Conservation (phyloP, 78 protist species). For the Dictyostelium capitatum region DNA sequence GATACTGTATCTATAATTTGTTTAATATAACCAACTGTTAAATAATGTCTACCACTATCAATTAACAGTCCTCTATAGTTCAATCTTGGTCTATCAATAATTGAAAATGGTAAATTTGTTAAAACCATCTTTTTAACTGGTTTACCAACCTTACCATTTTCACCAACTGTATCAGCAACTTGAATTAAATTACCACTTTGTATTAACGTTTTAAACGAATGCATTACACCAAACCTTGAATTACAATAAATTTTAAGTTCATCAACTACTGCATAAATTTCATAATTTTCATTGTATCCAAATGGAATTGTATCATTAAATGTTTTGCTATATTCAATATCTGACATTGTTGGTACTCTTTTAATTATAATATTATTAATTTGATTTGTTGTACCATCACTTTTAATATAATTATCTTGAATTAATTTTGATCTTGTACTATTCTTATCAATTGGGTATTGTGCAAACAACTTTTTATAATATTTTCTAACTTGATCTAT, state of each 20-base stretch:
- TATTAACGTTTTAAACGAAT: conserved; percentile 26
- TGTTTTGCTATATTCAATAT: background rate
- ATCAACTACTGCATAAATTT: background rate
- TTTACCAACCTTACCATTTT: background rate
- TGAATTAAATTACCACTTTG: background rate
- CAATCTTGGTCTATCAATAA: conserved; percentile 41
- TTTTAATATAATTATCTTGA: background rate
- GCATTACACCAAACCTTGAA: conserved; percentile 17
- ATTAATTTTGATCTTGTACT: background rate
- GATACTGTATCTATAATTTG: conserved; percentile 34
- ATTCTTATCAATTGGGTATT: background rate
- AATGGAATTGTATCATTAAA: conserved; percentile 25
- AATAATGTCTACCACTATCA: conserved; percentile 49
- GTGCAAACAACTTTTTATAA: background rate
- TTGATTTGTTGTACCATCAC: background rate
- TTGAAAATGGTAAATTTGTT: conserved; percentile 11
- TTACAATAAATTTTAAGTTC: background rate
- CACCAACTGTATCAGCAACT: too few relatives aligned
- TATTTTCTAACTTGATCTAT: background rate
- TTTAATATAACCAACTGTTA: conserved; percentile 27
- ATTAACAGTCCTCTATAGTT: conserved; percentile 51
- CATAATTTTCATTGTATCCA: conserved; percentile 43
- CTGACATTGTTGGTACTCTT: background rate
- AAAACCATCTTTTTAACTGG: background rate
- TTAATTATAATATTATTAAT: background rate